Base-by-base conservation (phyloP, 345 rosid genomes). In the Dipteronia dyeriana region DNA sequence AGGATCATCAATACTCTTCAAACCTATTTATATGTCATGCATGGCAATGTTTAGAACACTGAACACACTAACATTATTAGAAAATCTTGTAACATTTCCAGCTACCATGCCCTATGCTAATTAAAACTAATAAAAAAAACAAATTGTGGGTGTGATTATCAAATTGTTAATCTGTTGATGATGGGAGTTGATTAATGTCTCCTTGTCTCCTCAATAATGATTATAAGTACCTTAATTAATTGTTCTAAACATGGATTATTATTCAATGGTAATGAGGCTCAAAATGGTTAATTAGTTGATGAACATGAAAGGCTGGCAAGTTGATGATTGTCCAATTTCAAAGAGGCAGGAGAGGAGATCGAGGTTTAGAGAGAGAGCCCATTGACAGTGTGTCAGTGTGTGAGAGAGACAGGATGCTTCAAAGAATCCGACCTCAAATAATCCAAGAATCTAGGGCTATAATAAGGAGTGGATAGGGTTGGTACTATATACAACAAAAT, bases 261-360 rank as follows among this genome's bases (percentile, higher is more conserved):
- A 34, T 34, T 34, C 38, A 34, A 34, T 34, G 6, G 38, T 34
- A 6, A 4, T 34, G 38, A 34, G 38, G 38, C 6, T 34, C 38
- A 34, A 34, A 4, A 34, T 34, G 38, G 38, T 34, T 34, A 34
- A 34, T 34, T 34, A 34, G 38, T 34, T 34, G 38, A 34, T 8
- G 45, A 9, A 82, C 89, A 83, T 17, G 60, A 56, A 83, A 84
- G 84, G 85, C 89, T 86, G 90, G 85, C 92, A 75, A 72, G 26
- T 71, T 65, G 34, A 56, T 66, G 67, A 38, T 79, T 80, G 77
- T 70, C 82, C 75, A 74, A 68, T 80, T 70, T 70, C 47, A 11
- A 45, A 65, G 34, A 60, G 51, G 77, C 72, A 2, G 71, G 38
- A 34, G 31, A 29, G 31, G 31, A 74, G 57, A n/a, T n/a, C n/a